Percentiles rank a stretch among this genome's conserved stretches.
These are phyloP conservation scores for Globisporangium nagaii DNA, from an alignment of 352 stramenopile species.

Conservation along the genomic window DNA sequence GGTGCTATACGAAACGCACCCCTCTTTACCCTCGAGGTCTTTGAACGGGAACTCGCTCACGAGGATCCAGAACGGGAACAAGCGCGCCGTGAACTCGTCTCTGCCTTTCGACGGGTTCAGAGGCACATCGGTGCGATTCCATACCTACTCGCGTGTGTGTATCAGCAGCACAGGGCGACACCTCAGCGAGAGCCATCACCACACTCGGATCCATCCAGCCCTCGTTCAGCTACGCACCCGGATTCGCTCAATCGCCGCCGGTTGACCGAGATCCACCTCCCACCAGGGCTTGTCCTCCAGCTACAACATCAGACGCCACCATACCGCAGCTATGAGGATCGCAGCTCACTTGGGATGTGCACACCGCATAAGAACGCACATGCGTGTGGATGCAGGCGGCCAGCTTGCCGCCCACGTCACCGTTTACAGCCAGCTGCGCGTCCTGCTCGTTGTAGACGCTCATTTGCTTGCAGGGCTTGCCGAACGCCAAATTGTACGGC, in stretches of 20 bases:
- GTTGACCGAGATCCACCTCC: slow-evolving; percentile 88
- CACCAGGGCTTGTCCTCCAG: slow-evolving; percentile 91
- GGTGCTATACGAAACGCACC: slow-evolving; percentile 12
- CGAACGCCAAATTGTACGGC: slow-evolving; percentile 86
- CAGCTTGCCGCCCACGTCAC: slow-evolving; percentile 59
- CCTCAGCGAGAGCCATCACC: neutral
- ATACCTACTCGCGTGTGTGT: slow-evolving; percentile 42
- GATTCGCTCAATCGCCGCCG: slow-evolving; percentile 73
- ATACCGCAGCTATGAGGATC: too few relatives aligned
- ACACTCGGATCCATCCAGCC: neutral
- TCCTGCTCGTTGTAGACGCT: slow-evolving; percentile 89
- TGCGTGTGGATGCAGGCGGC: slow-evolving; percentile 87
- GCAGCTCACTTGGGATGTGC: too few relatives aligned
- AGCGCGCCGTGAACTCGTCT: slow-evolving; percentile 68
- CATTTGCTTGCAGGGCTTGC: slow-evolving; percentile 75
- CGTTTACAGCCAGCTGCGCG: slow-evolving; percentile 80
- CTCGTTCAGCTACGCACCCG: slow-evolving; percentile 29
- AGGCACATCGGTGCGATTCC: slow-evolving; percentile 90
- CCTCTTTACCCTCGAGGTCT: slow-evolving; percentile 69
- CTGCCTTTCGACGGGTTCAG: slow-evolving; percentile 61
- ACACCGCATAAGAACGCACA: too few relatives aligned
- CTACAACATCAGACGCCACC: slow-evolving; percentile 13
- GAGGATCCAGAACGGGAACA: slow-evolving; percentile 93
- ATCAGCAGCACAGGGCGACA: neutral
- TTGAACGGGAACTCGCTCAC: slow-evolving; percentile 87